Percentiles rank a stretch among this genome's conserved stretches.
Evolutionary conservation across 345 rosid species (phyloP).

Genomic region (Gynandropsis gynandra): DNA sequence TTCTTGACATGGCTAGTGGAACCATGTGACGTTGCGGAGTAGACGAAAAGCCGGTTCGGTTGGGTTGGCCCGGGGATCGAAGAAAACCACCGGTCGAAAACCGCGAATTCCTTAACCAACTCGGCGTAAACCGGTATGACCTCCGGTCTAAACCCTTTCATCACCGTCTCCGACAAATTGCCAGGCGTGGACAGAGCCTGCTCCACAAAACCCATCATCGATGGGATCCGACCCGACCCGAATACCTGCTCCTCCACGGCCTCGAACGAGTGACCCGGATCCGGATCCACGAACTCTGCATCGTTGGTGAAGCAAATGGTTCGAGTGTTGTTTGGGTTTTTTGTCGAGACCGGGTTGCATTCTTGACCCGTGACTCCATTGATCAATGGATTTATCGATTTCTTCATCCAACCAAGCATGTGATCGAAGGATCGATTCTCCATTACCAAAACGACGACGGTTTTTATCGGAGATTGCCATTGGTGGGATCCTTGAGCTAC

Average conservation of each 20-base stretch:
- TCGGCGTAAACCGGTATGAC: conserved; percentile 62
- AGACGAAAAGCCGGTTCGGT: conserved; percentile 81
- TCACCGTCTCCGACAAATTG: conserved; percentile 65
- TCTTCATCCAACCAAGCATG: conserved; percentile 95
- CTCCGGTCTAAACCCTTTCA: conserved; percentile 80
- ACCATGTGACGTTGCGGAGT: conserved; percentile 95
- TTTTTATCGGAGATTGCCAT: conserved; percentile 58
- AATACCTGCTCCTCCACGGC: conserved; percentile 78
- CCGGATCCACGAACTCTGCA: conserved; percentile 92
- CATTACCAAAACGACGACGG: conserved; percentile 74
- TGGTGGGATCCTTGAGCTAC: conserved; percentile 32
- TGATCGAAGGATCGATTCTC: conserved; percentile 93
- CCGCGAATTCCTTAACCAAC: conserved; percentile 64
- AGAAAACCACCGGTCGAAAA: conserved; percentile 89
- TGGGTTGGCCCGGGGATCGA: conserved; percentile 98
- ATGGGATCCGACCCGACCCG: conserved; percentile 57
- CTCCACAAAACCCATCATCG: conserved; percentile 89
- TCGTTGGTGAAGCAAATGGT: conserved; percentile 76
- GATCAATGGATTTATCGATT: conserved; percentile 53
- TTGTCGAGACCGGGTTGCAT: conserved; percentile 70
- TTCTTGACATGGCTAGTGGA: conserved; percentile 77
- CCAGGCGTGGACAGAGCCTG: conserved; percentile 77
- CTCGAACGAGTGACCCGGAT: conserved; percentile 96
- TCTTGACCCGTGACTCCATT: conserved; percentile 84
- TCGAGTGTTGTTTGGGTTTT: conserved; percentile 26